These are phyloP conservation scores for Gaeumannomyces sp. DNA, from an alignment of 2,329 filamentous ascomycete genomes.

Conservation along the genomic window DNA sequence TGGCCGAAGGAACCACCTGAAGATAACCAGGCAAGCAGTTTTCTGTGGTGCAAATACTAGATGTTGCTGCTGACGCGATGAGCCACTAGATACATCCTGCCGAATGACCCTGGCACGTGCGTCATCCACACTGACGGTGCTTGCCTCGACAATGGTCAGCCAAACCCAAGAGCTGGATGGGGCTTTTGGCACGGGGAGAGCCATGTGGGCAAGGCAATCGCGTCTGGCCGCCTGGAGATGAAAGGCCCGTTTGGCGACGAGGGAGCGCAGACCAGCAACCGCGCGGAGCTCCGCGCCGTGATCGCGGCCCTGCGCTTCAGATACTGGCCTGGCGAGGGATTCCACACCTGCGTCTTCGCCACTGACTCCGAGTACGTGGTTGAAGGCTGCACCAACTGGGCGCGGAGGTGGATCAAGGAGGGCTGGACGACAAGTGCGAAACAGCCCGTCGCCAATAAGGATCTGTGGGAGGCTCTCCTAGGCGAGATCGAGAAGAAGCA, in stretches of 20 bases:
- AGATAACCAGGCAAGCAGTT: constrained; percentile 17
- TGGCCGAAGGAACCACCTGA: constrained; percentile 9
- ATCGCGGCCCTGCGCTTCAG: constrained; percentile 41
- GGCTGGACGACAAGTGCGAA: constrained; percentile 38
- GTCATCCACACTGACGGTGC: constrained; percentile 25
- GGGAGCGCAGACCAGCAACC: constrained; percentile 35
- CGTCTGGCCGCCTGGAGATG: constrained; percentile 26
- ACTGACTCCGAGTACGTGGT: constrained; percentile 48
- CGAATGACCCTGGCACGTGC: not conserved
- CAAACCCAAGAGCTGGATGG: constrained; percentile 19
- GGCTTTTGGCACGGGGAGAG: constrained; percentile 22
- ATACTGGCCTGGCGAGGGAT: constrained; percentile 36
- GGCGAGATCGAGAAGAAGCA: not conserved
- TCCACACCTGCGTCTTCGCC: constrained; percentile 40
- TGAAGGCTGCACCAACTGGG: constrained; percentile 37
- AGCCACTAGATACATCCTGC: constrained; percentile 25
- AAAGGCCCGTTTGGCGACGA: constrained; percentile 27
- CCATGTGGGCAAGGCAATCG: constrained; percentile 18
- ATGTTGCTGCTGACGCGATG: not conserved
- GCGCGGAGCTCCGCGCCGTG: constrained; percentile 49
- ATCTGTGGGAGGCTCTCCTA: not conserved
- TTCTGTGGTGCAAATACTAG: not conserved
- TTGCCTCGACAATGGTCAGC: constrained; percentile 27
- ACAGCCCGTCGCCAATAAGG: constrained; percentile 13
- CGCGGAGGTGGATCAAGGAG: constrained; percentile 35